A percentile compares a stretch with the other conserved stretches of the same genome.
phyloP scores from a whole-genome alignment of 1,284 basidiomycete genomes.

The Lignosus rhinocerotis region DNA sequence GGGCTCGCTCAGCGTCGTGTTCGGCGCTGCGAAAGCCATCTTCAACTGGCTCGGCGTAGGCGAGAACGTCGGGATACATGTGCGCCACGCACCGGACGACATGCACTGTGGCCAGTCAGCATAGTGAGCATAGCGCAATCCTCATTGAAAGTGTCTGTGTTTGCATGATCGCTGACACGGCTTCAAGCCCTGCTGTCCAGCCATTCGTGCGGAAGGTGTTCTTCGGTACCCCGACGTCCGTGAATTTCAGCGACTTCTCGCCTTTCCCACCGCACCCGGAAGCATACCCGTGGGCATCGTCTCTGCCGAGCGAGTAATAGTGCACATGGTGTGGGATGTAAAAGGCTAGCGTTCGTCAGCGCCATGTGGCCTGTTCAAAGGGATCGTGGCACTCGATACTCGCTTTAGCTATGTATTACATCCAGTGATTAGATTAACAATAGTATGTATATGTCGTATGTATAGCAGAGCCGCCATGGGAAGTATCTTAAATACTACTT shows the following conservation, averaged over 20 bases:
- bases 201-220: slow-evolving; percentile 14
- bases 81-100: slow-evolving; percentile 16
- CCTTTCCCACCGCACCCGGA: slow-evolving; percentile 14
- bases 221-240: slow-evolving; percentile 12
- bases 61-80: slow-evolving; percentile 14
- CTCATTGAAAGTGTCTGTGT: neutral
- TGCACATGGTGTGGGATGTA: neutral
- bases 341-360: neutral
- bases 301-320: neutral
- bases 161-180: neutral
- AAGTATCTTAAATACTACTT: neutral
- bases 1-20: slow-evolving; percentile 12
- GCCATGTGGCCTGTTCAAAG: no score
- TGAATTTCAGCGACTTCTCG: slow-evolving; percentile 18
- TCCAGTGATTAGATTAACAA: no score
- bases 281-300: slow-evolving; percentile 15
- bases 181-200: slow-evolving; percentile 10
- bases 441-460: neutral
- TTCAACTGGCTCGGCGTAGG: slow-evolving; percentile 16
- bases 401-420: neutral
- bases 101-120: slow-evolving; percentile 14
- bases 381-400: neutral
- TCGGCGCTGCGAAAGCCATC: slow-evolving; percentile 11
- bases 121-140: slow-evolving; percentile 5
- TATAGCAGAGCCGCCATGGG: neutral